Evolutionary conservation across 2,329 filamentous ascomycete species (phyloP), one percentile per base, ranked within the genome.

Genomic region (Monilinia fructicola): DNA sequence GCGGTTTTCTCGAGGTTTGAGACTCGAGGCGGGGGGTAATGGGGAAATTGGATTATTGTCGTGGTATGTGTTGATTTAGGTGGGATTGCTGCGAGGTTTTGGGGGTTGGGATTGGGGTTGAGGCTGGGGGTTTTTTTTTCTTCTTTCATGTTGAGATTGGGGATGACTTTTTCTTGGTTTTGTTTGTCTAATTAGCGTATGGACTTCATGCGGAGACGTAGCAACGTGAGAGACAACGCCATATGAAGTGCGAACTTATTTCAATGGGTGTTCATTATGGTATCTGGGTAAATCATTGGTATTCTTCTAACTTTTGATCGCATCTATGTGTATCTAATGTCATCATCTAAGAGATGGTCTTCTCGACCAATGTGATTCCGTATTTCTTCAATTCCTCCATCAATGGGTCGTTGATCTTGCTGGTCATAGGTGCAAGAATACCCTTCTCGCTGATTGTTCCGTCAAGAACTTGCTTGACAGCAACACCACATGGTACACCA

Each of bases 341-440:
- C 54, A 21, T 50, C 7, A 53, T 65, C 64, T 72, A 72, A 31
- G 78, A 77, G 67, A 83, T 76, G 38, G 78, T 87, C 85, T 91
- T 90, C 83, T 92, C 89, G 72, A 84, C 85, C 80, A 90, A 84
- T 78, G 84, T 84, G 74, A 92, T 91, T 53, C 87, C 89, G 73
- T 92, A 91, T 75, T 92, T 86, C 78, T 90, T 88, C 68, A 96
- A 83, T 77, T 91, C 89, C 81, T 89, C 86, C 79, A 93, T 88
- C 73, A 96, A 79, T 48, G 91, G 89, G 74, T 84, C 83, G 75
- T 87, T 89, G 76, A 94, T 86, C 75, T 89, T 86, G 68, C 84
- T 82, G 73, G 81, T 87, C 85, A 94, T 90, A 21, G 91, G 91
- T 35, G 91, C 92, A 68, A 96, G 79, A 62, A 95, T 82, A 77